Percentiles rank a stretch among this genome's conserved stretches.
Conservation (phyloP, 2,329 filamentous ascomycete species). For the Colletotrichum sp. region DNA sequence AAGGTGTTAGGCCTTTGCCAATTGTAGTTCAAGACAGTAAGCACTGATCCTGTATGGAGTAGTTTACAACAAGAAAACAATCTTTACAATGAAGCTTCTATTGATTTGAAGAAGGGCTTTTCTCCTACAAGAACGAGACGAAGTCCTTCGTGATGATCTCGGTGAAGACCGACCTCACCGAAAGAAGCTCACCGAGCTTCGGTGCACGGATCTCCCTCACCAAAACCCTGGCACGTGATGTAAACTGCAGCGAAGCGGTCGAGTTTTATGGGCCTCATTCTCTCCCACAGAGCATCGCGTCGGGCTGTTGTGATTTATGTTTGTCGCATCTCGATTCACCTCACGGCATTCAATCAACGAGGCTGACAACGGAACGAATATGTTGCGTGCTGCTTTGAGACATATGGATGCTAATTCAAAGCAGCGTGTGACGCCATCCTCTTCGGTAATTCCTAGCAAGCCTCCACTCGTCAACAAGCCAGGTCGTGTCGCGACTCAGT, state of each 20-base stretch:
- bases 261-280: background rate
- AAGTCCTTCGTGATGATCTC: background rate
- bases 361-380: background rate
- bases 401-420: background rate
- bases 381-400: background rate
- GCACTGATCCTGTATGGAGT: too few species aligned
- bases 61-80: too few species aligned
- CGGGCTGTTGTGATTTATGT: background rate
- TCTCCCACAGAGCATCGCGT: background rate
- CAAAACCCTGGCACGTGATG: background rate
- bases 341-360: background rate
- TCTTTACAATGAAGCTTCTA: too few species aligned
- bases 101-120: background rate
- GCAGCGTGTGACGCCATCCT: background rate
- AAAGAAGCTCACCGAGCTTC: background rate
- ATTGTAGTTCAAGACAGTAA: too few species aligned
- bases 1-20: too few species aligned
- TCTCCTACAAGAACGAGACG: background rate
- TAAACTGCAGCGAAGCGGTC: background rate
- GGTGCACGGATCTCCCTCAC: background rate
- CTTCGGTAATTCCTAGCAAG: background rate
- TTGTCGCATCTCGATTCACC: background rate
- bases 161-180: background rate
- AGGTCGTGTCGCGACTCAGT: background rate
- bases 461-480: background rate